These are phyloP conservation scores for Fomitopsis serialis DNA, from an alignment of 768 basidiomycete genomes.

Conservation along the genomic window DNA sequence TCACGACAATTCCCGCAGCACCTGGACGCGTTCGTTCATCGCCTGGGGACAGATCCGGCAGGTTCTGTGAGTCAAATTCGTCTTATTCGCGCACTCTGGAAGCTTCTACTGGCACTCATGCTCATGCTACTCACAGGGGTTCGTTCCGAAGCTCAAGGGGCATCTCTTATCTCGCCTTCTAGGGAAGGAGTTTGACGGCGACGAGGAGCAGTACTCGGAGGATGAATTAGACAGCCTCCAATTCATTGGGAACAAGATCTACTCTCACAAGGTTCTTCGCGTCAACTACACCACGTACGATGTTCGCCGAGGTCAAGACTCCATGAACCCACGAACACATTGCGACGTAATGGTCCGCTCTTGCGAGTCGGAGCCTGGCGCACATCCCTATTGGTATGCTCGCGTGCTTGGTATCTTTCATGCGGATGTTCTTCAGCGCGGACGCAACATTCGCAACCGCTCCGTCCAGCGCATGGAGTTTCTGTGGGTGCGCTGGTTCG, in stretches of 20 bases:
- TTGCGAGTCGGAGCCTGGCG: not conserved
- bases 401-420: slow-evolving; percentile 20
- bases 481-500: slow-evolving; percentile 34
- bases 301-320: too few species aligned
- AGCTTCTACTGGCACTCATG: not conserved
- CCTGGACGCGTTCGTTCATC: not conserved
- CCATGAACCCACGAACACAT: slow-evolving; percentile 12
- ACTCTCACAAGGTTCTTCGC: slow-evolving; percentile 15
- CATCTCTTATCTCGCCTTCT: slow-evolving; percentile 24
- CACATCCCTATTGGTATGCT: slow-evolving; percentile 23
- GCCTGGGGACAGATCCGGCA: not conserved
- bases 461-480: slow-evolving; percentile 19
- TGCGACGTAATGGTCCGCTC: slow-evolving; percentile 15
- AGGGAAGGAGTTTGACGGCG: slow-evolving; percentile 19
- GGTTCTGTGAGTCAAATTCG: not conserved
- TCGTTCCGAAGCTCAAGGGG: slow-evolving; percentile 22
- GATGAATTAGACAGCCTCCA: slow-evolving; percentile 8
- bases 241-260: slow-evolving; percentile 15
- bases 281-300: slow-evolving; percentile 33
- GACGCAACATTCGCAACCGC: not conserved
- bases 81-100: too few species aligned
- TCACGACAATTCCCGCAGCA: not conserved
- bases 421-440: slow-evolving; percentile 8
- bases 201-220: slow-evolving; percentile 20
- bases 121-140: slow-evolving; percentile 19